These are phyloP conservation scores for Coniferiporia weirii DNA, from an alignment of 1,284 basidiomycete genomes.

Conservation along the genomic window DNA sequence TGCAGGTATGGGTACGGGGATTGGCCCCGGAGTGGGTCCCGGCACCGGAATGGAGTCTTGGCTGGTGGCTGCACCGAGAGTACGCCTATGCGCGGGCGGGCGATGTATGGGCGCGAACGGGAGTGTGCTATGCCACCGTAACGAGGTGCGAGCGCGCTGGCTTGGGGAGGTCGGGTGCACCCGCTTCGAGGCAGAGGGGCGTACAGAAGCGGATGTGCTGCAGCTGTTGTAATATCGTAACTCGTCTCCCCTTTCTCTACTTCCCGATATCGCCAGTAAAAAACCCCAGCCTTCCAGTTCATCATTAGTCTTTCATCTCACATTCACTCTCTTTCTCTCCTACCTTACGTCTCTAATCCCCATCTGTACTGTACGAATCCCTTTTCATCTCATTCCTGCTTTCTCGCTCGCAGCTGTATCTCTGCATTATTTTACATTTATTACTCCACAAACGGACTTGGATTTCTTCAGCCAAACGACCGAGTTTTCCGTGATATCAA, in stretches of 20 bases:
- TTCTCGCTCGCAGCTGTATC: not conserved
- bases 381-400: not conserved
- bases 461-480: not conserved
- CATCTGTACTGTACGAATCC: not conserved
- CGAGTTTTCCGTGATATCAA: too few relatives aligned
- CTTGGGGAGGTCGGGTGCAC: constrained; percentile 42
- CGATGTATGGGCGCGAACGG: constrained; percentile 34
- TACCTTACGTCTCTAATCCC: too few relatives aligned
- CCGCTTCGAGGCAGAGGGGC: constrained; percentile 36
- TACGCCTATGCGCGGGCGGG: constrained; percentile 28
- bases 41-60: constrained; percentile 7
- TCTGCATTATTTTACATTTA: not conserved
- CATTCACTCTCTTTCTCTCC: too few relatives aligned
- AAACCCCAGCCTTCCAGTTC: too few relatives aligned
- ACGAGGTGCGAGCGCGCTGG: constrained; percentile 40
- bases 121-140: constrained; percentile 35
- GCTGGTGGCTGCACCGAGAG: not conserved
- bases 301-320: too few relatives aligned
- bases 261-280: not conserved
- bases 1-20: not conserved
- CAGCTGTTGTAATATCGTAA: not conserved
- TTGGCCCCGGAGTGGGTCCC: constrained; percentile 9
- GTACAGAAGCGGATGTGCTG: constrained; percentile 3
- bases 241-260: not conserved
- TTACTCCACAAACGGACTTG: not conserved